These are phyloP conservation scores for Ochromonas danica DNA, from an alignment of 108 stramenopile species.

Conservation along the genomic window DNA sequence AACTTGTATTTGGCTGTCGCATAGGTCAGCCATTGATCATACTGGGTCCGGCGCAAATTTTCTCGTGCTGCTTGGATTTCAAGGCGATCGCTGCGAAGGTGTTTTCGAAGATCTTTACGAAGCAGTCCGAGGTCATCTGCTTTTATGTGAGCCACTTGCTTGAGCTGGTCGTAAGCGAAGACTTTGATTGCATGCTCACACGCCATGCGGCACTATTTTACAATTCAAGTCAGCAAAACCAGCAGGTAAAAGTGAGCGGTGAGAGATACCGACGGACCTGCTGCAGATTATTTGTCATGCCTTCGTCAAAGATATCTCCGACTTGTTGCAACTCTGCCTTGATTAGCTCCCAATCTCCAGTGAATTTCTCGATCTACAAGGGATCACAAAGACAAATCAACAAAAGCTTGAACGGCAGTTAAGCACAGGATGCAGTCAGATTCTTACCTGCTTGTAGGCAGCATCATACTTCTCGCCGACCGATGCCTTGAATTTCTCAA, in stretches of 20 bases:
- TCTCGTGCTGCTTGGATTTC: not conserved
- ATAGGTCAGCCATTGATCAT: not conserved
- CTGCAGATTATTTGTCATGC: not conserved
- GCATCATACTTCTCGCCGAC: not conserved
- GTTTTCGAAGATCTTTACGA: not conserved
- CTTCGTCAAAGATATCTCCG: not conserved
- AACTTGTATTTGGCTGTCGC: not conserved
- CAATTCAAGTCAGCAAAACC: too few relatives aligned
- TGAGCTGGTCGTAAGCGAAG: constrained; percentile 8
- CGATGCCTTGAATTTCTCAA: not conserved
- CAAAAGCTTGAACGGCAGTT: too few relatives aligned
- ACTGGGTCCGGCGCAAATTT: too few relatives aligned
- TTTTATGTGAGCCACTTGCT: not conserved
- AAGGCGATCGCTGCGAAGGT: not conserved
- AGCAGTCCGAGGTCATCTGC: not conserved
- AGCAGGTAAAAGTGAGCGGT: too few relatives aligned
- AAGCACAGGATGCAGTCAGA: too few relatives aligned
- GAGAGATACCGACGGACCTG: too few relatives aligned
- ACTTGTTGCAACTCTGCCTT: not conserved
- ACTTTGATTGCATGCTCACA: not conserved
- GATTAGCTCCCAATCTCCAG: not conserved
- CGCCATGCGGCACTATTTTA: constrained; percentile 3
- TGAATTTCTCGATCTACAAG: constrained; percentile 7
- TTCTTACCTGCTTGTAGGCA: not conserved
- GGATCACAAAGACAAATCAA: too few relatives aligned